phyloP scores from a whole-genome alignment of 2,329 filamentous ascomycete genomes.

The Pseudogymnoascus verrucosus region DNA sequence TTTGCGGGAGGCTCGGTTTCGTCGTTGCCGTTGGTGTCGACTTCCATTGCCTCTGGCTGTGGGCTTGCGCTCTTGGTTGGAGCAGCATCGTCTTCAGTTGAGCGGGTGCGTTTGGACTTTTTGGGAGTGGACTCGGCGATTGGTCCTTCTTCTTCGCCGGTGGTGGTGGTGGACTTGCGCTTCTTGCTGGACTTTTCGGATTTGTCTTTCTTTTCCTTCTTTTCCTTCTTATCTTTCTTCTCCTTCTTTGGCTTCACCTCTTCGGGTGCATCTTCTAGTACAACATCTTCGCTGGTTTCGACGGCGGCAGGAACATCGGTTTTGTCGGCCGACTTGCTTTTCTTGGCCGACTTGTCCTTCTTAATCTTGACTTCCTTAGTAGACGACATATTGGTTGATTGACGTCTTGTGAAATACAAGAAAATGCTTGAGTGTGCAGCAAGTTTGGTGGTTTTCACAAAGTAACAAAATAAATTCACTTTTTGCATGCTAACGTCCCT shows the following conservation, averaged over 20 bases:
- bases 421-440: not conserved
- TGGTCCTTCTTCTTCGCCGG: not conserved
- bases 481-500: not conserved
- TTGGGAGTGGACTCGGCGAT: not conserved
- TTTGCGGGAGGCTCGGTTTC: slow-evolving; percentile 21
- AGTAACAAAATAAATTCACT: not conserved
- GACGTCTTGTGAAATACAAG: not conserved
- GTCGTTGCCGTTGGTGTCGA: not conserved
- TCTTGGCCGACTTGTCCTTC: slow-evolving; percentile 17
- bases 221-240: slow-evolving; percentile 15
- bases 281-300: not conserved
- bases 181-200: slow-evolving; percentile 30
- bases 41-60: not conserved
- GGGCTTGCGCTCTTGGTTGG: slow-evolving; percentile 12
- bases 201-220: slow-evolving; percentile 27
- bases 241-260: slow-evolving; percentile 13
- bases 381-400: slow-evolving; percentile 3
- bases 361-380: slow-evolving; percentile 10
- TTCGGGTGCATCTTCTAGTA: not conserved
- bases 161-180: slow-evolving; percentile 40
- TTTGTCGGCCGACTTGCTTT: slow-evolving; percentile 20
- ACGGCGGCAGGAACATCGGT: slow-evolving; percentile 11
- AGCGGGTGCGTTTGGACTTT: slow-evolving; percentile 4
- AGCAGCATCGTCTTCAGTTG: not conserved
- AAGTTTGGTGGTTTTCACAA: not conserved